These are phyloP conservation scores for Chenopodium formosanum DNA, from an alignment of 148 eudicot genomes.

Conservation along the genomic window DNA sequence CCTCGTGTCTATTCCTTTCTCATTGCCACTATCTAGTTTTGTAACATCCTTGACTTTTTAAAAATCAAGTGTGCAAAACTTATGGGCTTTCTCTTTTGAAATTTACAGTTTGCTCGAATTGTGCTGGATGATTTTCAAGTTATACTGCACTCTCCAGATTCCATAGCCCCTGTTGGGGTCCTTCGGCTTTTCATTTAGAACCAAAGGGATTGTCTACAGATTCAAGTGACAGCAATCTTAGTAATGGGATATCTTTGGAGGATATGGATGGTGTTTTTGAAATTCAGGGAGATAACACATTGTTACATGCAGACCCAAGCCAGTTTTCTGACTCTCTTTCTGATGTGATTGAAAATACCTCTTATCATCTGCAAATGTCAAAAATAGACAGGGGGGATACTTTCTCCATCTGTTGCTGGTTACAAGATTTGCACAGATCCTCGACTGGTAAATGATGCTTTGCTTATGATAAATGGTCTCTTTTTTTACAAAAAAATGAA, in stretches of 20 bases:
- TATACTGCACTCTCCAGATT: conserved; percentile 76
- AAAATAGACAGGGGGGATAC: conserved; percentile 45
- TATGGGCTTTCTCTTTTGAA: conserved; percentile 6
- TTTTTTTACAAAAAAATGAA: neutral
- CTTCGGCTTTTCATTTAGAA: conserved; percentile 91
- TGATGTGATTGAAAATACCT: conserved; percentile 22
- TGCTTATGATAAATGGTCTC: conserved; percentile 1
- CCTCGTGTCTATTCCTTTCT: neutral
- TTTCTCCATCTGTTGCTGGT: conserved; percentile 72
- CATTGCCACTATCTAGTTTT: neutral
- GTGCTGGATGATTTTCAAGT: conserved; percentile 81
- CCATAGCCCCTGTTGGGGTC: conserved; percentile 93
- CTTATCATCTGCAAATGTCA: conserved; percentile 45
- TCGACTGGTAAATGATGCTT: conserved; percentile 50
- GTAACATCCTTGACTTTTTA: too few species aligned
- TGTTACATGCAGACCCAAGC: conserved; percentile 27
- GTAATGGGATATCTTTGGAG: conserved; percentile 35
- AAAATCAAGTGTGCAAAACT: neutral
- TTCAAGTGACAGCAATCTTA: conserved; percentile 28
- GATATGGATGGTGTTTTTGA: conserved; percentile 50
- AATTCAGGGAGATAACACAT: conserved; percentile 56
- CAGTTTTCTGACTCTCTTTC: conserved; percentile 26
- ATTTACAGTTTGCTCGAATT: conserved; percentile 80
- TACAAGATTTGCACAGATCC: conserved; percentile 42
- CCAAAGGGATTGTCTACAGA: conserved; percentile 37